Percentiles rank a stretch among this genome's conserved stretches.
Evolutionary conservation across 495 filamentous ascomycete genomes (phyloP).

Genomic region (Xylaria acuta): DNA sequence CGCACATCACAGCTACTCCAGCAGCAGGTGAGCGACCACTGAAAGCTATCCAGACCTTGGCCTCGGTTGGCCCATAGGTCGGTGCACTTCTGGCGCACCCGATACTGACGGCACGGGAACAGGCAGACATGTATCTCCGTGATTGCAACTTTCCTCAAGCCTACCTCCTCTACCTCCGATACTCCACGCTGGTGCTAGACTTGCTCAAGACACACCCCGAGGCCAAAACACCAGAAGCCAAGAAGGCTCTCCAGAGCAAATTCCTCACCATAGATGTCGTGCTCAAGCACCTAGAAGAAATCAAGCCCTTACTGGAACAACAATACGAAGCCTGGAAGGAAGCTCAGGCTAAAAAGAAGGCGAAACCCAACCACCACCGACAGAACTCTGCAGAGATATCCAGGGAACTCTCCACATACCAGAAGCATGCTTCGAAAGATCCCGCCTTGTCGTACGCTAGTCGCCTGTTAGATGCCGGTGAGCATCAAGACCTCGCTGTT

Average conservation of each 20-base stretch:
- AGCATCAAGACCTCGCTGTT: conserved; percentile 79
- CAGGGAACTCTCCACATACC: conserved; percentile 32
- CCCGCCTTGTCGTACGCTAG: conserved; percentile 52
- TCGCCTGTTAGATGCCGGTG: conserved; percentile 66
- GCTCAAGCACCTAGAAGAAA: conserved; percentile 62
- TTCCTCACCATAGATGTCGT: conserved; percentile 36
- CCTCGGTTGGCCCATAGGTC: background rate
- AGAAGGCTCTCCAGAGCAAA: conserved; percentile 32
- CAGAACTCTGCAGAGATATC: conserved; percentile 23
- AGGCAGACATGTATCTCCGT: conserved; percentile 72
- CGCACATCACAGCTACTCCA: conserved; percentile 77
- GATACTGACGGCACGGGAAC: conserved; percentile 21
- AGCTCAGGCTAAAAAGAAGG: conserved; percentile 26
- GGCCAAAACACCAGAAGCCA: conserved; percentile 60
- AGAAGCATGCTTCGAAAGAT: conserved; percentile 52
- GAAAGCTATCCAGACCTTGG: background rate
- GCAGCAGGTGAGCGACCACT: conserved; percentile 68
- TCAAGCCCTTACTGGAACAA: conserved; percentile 51
- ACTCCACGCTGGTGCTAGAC: conserved; percentile 72
- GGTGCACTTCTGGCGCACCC: background rate
- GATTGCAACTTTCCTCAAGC: conserved; percentile 88
- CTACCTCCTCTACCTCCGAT: conserved; percentile 84
- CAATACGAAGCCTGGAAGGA: conserved; percentile 45
- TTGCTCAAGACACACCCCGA: conserved; percentile 67
- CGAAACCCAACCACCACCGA: conserved; percentile 18